Percentiles rank a stretch among this genome's conserved stretches.
phyloP scores from a whole-genome alignment of 768 basidiomycete genomes.

The Fomitopsis serialis region DNA sequence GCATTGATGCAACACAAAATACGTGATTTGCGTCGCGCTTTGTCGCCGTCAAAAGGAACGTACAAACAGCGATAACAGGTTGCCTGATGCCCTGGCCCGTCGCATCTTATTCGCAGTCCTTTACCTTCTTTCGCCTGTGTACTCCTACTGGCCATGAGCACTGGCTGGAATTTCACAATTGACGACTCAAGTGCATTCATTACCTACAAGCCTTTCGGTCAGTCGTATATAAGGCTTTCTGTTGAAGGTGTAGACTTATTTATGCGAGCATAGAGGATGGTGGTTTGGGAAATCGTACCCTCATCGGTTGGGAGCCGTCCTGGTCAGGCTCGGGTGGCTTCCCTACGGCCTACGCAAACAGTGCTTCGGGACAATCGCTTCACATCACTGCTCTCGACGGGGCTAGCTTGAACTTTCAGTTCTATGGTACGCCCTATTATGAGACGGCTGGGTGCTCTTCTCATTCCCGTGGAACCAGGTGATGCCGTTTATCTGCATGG shows the following conservation, averaged over 20 bases:
- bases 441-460: neutral
- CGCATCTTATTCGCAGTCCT: too few relatives aligned
- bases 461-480: constrained; percentile 34
- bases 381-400: constrained; percentile 19
- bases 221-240: neutral
- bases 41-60: too few relatives aligned
- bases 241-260: neutral
- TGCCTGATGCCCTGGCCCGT: too few relatives aligned
- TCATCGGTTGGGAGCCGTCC: constrained; percentile 16
- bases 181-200: constrained; percentile 19
- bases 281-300: constrained; percentile 6
- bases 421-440: constrained; percentile 16
- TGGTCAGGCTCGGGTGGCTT: constrained; percentile 11
- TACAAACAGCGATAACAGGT: too few relatives aligned
- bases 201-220: constrained; percentile 16
- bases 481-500: constrained; percentile 62
- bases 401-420: constrained; percentile 21
- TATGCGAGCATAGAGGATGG: constrained; percentile 11
- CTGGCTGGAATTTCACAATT: constrained; percentile 17
- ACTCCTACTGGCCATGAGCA: neutral
- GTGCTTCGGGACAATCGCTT: constrained; percentile 5
- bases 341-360: constrained; percentile 3
- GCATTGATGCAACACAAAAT: too few relatives aligned
- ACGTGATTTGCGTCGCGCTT: too few relatives aligned
- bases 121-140: too few relatives aligned